Base-by-base conservation (phyloP, 441 rosid species). In the Dalechampia spathulata region DNA sequence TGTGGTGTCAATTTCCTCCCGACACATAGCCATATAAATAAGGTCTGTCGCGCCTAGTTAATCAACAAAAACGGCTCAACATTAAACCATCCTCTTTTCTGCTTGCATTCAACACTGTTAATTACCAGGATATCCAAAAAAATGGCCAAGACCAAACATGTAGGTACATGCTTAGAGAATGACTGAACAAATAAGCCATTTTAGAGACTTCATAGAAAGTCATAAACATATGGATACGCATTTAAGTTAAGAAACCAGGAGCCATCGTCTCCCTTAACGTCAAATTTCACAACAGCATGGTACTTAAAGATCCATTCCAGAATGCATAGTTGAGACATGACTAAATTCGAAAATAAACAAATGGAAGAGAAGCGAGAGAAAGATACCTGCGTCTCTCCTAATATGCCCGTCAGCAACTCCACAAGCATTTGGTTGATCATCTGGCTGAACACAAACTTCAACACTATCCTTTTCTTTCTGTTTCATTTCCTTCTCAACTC, bases 401-500 rank as follows among this genome's bases (percentile, higher is more conserved):
- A 26, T 34, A 26, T 39, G 26, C 43, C 16, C 25, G 27, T 44
- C 59, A 16, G 32, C 34, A 52, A n/a, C 57, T 17, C 14, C 17
- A 37, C 51, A 53, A 42, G 26, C 32, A 51, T 55, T 44, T 22
- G 46, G 39, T 45, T 27, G 21, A 13, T 9, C 0, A 39, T 51
- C 7, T 27, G 25, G 36, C 27, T 25, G 25, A 12, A 8, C 27
- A 28, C 45, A 60, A 27, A 38, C 63, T 2, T 37, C 23, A 8
- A 42, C 58, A 43, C 9, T 22, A 23, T 7, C 16, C 17, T 28
- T 55, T 39, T 39, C 51, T 21, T 23, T 42, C 58, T 14, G 60
- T 9, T 57, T 37, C 59, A 13, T 17, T 57, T 59, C 49, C 51
- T 12, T 57, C 59, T 72, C 44, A 43, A 20, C 38, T 16, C 49